Base-by-base conservation (phyloP, 2,329 filamentous ascomycete species). In the Nemania bipapillata region DNA sequence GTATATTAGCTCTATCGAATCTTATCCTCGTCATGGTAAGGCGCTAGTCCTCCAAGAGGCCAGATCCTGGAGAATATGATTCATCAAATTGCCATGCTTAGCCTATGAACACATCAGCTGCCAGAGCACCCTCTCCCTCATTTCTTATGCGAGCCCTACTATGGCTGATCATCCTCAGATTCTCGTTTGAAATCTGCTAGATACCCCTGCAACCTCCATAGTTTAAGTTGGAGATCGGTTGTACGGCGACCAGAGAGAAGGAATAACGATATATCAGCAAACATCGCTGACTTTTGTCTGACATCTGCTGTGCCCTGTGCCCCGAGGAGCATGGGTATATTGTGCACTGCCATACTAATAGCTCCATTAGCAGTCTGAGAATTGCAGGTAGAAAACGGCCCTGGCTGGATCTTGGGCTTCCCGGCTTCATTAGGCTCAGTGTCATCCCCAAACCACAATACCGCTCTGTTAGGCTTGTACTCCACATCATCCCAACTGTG, bases 171-270 rank as follows among this genome's bases (percentile, higher is more conserved):
- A n/a, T 32, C 17, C 11, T 53, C 26, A 4, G 7, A 9, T 12
- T n/a, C 17, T 5, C 50, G 11, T 35, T 12, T 49, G 70, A 73
- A 74, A 53, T 76, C 72, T 12, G 71, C 69, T 37, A 88, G 54
- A 72, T 87, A 90, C 1, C 86, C 87, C 68, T 90, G 85, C 8
- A 90, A 75, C 69, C 84, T 86, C 88, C 88, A 90, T 7, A 90
- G 79, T 61, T 83, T 80, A 63, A 83, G 65, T 76, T 88, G 85
- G 53, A 88, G 56, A 15, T 80, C 76, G 24, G 81, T 75, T 7
- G 83, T 85, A 42, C 80, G 78, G 69, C 73, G 79, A 72, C 78
- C 80, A 68, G 78, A 80, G 62, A 87, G 73, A 67, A 88, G 78
- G 60, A 83, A 80, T 22, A 85, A 77, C 8, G 77, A 80, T 2